Percentiles rank a stretch among this genome's conserved stretches.
These are phyloP conservation scores for Globisporangium viniferum DNA, from an alignment of 352 stramenopile genomes.

Conservation along the genomic window DNA sequence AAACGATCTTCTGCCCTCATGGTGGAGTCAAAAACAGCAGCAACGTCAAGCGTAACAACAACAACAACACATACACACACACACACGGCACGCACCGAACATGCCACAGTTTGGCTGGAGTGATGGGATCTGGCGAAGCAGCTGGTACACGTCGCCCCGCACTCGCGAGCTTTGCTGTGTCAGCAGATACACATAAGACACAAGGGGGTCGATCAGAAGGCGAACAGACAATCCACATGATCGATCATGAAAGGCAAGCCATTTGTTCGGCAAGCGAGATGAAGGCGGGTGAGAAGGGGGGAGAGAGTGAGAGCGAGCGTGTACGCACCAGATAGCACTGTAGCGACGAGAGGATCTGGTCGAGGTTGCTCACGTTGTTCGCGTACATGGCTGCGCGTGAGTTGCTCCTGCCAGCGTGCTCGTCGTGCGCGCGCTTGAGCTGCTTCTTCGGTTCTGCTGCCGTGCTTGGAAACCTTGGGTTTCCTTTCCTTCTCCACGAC, in stretches of 20 bases:
- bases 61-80: not conserved
- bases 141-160: conserved; percentile 80
- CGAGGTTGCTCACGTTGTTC: conserved; percentile 84
- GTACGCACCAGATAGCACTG: conserved; percentile 71
- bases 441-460: conserved; percentile 3
- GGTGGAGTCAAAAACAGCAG: not conserved
- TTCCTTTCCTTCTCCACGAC: not conserved
- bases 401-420: not conserved
- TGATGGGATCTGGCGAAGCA: conserved; percentile 83
- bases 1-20: not conserved
- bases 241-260: not conserved
- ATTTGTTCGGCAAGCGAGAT: not conserved
- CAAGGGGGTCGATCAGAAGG: conserved; percentile 4
- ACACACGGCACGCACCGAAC: conserved; percentile 43
- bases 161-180: conserved; percentile 79
- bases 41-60: not conserved
- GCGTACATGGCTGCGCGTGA: conserved; percentile 53
- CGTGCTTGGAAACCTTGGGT: not conserved
- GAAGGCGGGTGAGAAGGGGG: not conserved
- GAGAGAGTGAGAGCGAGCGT: too few relatives aligned
- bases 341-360: conserved; percentile 85
- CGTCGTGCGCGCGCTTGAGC: not conserved
- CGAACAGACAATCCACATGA: not conserved
- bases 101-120: conserved; percentile 82
- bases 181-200: not conserved